Conservation (phyloP, 2,329 filamentous ascomycete genomes). For the Knufia petricola region DNA sequence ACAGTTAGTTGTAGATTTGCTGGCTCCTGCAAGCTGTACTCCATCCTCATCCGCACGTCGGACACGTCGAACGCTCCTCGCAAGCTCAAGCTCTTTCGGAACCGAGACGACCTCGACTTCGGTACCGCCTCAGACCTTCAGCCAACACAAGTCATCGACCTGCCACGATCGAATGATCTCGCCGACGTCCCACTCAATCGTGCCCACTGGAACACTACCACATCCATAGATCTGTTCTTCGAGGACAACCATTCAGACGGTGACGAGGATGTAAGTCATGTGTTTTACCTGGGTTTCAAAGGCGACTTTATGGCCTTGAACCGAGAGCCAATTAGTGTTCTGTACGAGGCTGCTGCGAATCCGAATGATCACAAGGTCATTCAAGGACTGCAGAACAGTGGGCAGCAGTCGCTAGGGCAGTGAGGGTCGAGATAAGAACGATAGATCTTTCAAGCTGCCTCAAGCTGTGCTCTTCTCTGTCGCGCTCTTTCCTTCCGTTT, state of each 20-base stretch:
- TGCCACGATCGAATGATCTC: slow-evolving; percentile 52
- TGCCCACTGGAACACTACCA: slow-evolving; percentile 80
- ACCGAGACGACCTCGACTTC: slow-evolving; percentile 83
- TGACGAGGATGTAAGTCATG: slow-evolving; percentile 66
- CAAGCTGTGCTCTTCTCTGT: slow-evolving; percentile 25
- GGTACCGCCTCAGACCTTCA: slow-evolving; percentile 56
- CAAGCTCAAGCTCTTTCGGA: slow-evolving; percentile 79
- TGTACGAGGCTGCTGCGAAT: slow-evolving; percentile 92
- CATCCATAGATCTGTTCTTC: slow-evolving; percentile 74
- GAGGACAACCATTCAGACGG: slow-evolving; percentile 79
- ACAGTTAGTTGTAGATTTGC: slow-evolving; percentile 61
- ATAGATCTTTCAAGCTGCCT: slow-evolving; percentile 17
- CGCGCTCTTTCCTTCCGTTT: slow-evolving; percentile 27
- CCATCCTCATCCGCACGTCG: slow-evolving; percentile 74
- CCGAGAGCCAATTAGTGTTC: slow-evolving; percentile 69
- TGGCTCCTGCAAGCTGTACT: slow-evolving; percentile 85
- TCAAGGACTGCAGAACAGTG: slow-evolving; percentile 32
- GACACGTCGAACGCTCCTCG: slow-evolving; percentile 60
- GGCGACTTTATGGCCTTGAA: slow-evolving; percentile 87
- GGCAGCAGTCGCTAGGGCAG: slow-evolving; percentile 34
- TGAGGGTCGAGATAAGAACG: slow-evolving; percentile 19
- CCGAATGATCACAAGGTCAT: slow-evolving; percentile 65
- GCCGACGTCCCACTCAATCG: slow-evolving; percentile 83
- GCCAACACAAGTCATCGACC: slow-evolving; percentile 65
- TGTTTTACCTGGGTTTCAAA: slow-evolving; percentile 84